Base-by-base conservation (phyloP, 2,329 filamentous ascomycete genomes). In the Bertia moriformis region DNA sequence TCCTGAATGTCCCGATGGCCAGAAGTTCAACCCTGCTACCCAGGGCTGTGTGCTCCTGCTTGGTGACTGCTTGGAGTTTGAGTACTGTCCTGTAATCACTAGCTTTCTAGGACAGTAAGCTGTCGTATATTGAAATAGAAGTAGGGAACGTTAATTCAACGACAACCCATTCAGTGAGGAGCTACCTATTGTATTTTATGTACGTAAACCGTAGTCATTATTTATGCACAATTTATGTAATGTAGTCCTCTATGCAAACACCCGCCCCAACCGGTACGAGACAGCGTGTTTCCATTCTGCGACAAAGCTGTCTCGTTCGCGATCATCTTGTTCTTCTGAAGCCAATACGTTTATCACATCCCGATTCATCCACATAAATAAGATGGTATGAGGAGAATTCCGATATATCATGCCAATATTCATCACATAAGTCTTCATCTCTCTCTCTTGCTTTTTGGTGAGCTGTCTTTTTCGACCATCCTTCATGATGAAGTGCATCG, bases 331-430 rank as follows among this genome's bases (percentile, higher is more conserved):
- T 57, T 14, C 51, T 45, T 39, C 57, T 45, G 40, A 50, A 54
- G 10, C 55, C 51, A 36, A 49, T 46, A 5, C 48, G 46, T 45
- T 54, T 55, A 44, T 60, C 52, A 43, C 47, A 56, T 4, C 54
- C 50, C 39, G 56, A 58, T 45, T 62, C 48, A 43, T 60, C 51
- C 15, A 57, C 48, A 42, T 50, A 60, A 19, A 60, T 48, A 24
- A 58, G 46, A 33, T 57, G 49, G 42, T 55, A 53, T 10, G 51
- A 57, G 18, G 44, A 41, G 39, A 51, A 54, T 18, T 49, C 33
- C n/a, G 51, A 53, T 13, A 59, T 41, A 4, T 50, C 50, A 45
- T 59, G 46, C 18, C 52, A 46, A 44, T 60, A 59, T 30, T 49
- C 46, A 42, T 58, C 52, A 45, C 51, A 49, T 40, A 61, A 45